A percentile compares a stretch with the other conserved stretches of the same genome.
phyloP scores from a whole-genome alignment of 805 yeast genomes.

The Cyberlindnera petersonii region DNA sequence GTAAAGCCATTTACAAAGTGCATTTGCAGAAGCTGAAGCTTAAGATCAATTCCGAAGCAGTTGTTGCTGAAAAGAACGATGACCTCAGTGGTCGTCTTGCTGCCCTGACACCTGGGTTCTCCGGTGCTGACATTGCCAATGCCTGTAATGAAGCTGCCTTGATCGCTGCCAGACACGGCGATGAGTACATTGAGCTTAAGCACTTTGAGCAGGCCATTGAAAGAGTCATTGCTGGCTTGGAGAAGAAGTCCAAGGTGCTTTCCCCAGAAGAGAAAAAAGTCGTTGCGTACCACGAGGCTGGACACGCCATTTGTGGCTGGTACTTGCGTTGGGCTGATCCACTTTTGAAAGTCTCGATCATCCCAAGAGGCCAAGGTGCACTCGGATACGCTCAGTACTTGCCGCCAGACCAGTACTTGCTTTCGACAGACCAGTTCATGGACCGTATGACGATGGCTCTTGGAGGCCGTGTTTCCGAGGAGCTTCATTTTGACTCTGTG shows the following conservation, averaged over 20 bases:
- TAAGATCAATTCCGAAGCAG: conserved; percentile 36
- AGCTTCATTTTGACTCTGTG: conserved; percentile 78
- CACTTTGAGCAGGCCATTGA: conserved; percentile 94
- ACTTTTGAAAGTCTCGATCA: conserved; percentile 84
- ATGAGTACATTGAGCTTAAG: conserved; percentile 52
- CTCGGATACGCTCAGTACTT: conserved; percentile 94
- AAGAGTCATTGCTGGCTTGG: conserved; percentile 92
- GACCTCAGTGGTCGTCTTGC: conserved; percentile 79
- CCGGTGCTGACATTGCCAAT: conserved; percentile 96
- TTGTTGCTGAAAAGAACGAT: conserved; percentile 43
- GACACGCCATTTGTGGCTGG: conserved; percentile 97
- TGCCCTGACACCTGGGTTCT: conserved; percentile 90
- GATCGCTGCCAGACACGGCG: conserved; percentile 80
- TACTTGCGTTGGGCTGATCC: conserved; percentile 85
- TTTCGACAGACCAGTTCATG: conserved; percentile 67
- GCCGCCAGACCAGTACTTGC: conserved; percentile 82
- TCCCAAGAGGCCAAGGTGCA: conserved; percentile 93
- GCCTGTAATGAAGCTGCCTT: conserved; percentile 93
- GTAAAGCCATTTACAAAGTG: conserved; percentile 80
- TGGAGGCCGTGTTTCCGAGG: conserved; percentile 92
- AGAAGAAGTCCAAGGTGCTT: conserved; percentile 74
- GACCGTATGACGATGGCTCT: conserved; percentile 93
- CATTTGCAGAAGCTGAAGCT: conserved; percentile 63
- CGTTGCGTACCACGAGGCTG: conserved; percentile 95
- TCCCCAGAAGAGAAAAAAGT: conserved; percentile 77